Evolutionary conservation across 148 eudicot species (phyloP), one percentile per base, ranked within the genome.

Genomic region (Tetragonia tetragonoides): DNA sequence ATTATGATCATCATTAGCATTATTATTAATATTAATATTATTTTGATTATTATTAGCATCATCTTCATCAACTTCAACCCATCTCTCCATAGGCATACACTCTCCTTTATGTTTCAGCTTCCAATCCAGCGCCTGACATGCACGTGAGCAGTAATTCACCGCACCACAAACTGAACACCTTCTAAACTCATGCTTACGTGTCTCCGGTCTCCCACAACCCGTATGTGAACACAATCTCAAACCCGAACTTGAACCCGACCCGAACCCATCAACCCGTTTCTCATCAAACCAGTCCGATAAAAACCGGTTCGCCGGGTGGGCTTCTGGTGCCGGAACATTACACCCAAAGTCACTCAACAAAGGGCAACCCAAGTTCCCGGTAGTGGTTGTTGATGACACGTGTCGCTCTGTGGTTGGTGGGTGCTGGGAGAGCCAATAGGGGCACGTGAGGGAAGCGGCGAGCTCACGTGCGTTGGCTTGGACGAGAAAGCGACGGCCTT

Each of bases 381-480:
- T 42, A 0, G 67, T 10, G n/a, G 62, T 17, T 1, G 57, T 10
- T 18, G 78, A 3, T 0, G 39, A 51, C 72, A 66, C 63, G 73
- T 39, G 73, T 51, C 73, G 66, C 66, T 14, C 16, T 4, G 68
- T 42, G 62, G 39, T 21, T 7, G 64, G 61, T 1, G 75, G 53
- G 3, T 62, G 34, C 34, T 28, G 18, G 20, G 72, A 21, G 17
- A 72, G 23, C 65, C 64, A 65, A 17, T 10, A 64, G 6, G 84
- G 18, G 20, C 81, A 74, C 15, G 87, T 65, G 38, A 89, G 70
- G 7, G 90, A 92, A 0, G 86, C 71, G 15, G 93, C 94, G 2
- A 95, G 89, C 88, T 95, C 99, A 38, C 94, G 92, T 4, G 99
- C 96, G 88, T 95, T 95, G 60, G 99, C 99, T 56, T 89, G 97